Evolutionary conservation across 345 rosid genomes (phyloP), one percentile per base, ranked within the genome.

Genomic region (Sonneratia alba): DNA sequence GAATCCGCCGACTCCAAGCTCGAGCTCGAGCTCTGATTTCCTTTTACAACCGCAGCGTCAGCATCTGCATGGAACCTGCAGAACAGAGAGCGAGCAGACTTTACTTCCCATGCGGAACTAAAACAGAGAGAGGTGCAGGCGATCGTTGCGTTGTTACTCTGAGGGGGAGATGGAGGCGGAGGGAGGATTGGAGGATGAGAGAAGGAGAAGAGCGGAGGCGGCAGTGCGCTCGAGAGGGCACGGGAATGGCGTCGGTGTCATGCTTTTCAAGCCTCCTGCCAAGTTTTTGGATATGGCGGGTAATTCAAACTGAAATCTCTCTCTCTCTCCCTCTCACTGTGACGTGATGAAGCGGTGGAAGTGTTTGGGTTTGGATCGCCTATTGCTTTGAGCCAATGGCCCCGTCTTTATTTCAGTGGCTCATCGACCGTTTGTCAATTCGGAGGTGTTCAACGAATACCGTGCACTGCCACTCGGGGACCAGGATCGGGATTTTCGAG

Each of bases 131-230:
- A 40, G 53, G 77, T 63, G 7, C 36, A 62, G 59, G 61, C 48
- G 55, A 56, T 13, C 59, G 59, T 53, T n/a, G 59, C 8, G 6
- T 37, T 63, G 27, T 24, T 65, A 55, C 36, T 68, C 24, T 19
- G 75, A 69, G 53, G 64, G 56, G 81, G 88, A 69, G 71, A 62
- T 76, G 74, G 71, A 83, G 84, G 53, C 81, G 3, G 49, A 65
- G 71, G 66, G 42, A 24, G 55, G 48, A 14, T 63, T 12, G 55
- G 70, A 49, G 84, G 72, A 24, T 45, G 90, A 87, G 81, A 92
- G 97, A 21, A 85, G 89, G 76, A 91, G 90, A 19, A 90, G 98
- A 74, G 96, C 84, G 19, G 96, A 85, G 76, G 97, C 97, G 38
- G 81, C 96, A 3, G 81, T 69, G 81, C 74, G 82, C 80, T 90